Base-by-base conservation (phyloP, 2,329 filamentous ascomycete genomes). In the Teratosphaeria zuluensis region DNA sequence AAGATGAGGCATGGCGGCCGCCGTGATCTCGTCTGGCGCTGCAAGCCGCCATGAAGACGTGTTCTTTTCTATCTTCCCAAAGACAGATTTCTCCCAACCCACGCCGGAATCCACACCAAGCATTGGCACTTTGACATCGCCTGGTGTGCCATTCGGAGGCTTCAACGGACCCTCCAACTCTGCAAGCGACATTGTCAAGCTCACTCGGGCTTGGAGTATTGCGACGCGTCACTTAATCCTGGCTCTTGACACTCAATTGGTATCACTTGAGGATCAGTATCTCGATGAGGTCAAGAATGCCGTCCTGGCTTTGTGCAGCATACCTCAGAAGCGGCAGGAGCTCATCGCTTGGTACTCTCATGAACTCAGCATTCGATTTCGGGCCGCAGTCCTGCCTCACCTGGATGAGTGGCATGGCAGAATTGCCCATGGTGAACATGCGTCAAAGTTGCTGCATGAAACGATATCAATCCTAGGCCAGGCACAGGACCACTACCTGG, bases 21-120 rank as follows among this genome's bases (percentile, higher is more conserved):
- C 38, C 28, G 58, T 53, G 30, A 14, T 56, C 30, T 52, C 35
- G 42, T 19, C 32, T 55, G 54, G 31, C 28, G 35, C 21, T 42
- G 54, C 35, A 28, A 60, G n/a, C 48, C 58, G 61, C 46, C 54
- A 55, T 58, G 56, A 58, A 33, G 54, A 61, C 30, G 54, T 76
- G 63, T 76, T 79, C 69, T 68, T 70, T 42, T 76, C 77, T 38
- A 71, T 80, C 60, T 80, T 80, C 62, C 74, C 77, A 16, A 66
- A 72, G 11, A 70, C 73, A 52, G 69, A 72, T 19, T 75, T 75
- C 61, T 76, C 74, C 5, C 74, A 73, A 5, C 75, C 76, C 31
- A 78, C 77, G 11, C 76, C 69, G 64, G 56, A 77, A 54, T 71
- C 75, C 42, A 78, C 75, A 19, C 76, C 76, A 51, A 71, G 74